Percentiles rank a stretch among this genome's conserved stretches.
Evolutionary conservation across 2,329 filamentous ascomycete species (phyloP).

Genomic region (Arthrobotrys conoides): DNA sequence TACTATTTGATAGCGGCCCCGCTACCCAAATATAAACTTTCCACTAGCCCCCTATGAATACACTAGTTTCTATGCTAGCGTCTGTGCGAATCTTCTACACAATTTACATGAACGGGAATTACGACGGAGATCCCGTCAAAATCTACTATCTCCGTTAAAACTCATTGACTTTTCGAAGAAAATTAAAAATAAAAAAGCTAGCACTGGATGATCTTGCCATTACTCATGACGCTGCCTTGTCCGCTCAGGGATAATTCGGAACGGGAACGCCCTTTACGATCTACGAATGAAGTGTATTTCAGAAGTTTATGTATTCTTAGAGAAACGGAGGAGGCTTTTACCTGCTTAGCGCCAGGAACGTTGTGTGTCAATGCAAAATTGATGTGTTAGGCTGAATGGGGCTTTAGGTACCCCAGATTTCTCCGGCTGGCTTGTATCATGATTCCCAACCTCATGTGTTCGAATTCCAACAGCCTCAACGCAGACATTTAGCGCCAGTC

Average conservation of each 20-base stretch:
- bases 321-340: conserved; percentile 4
- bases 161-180: conserved; percentile 1
- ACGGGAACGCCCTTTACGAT: conserved; percentile 31
- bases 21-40: conserved; percentile 26
- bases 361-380: conserved; percentile 26
- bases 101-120: conserved; percentile 24
- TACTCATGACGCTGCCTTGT: conserved; percentile 22
- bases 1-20: conserved; percentile 1
- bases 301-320: conserved; percentile 19
- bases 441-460: conserved; percentile 16
- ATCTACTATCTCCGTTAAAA: conserved; percentile 22
- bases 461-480: conserved; percentile 28
- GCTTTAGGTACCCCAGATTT: conserved; percentile 27
- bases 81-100: conserved; percentile 40
- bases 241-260: conserved; percentile 28
- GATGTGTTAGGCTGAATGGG: conserved; percentile 8
- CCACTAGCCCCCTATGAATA: neutral
- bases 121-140: conserved; percentile 16
- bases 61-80: conserved; percentile 29
- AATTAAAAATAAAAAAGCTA: conserved; percentile 4
- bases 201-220: neutral
- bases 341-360: conserved; percentile 24
- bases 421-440: conserved; percentile 9
- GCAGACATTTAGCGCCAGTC: conserved; percentile 22
- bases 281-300: neutral